Base-by-base conservation (phyloP, 169 alveolate species). In the Cryptosporidium sp. region DNA sequence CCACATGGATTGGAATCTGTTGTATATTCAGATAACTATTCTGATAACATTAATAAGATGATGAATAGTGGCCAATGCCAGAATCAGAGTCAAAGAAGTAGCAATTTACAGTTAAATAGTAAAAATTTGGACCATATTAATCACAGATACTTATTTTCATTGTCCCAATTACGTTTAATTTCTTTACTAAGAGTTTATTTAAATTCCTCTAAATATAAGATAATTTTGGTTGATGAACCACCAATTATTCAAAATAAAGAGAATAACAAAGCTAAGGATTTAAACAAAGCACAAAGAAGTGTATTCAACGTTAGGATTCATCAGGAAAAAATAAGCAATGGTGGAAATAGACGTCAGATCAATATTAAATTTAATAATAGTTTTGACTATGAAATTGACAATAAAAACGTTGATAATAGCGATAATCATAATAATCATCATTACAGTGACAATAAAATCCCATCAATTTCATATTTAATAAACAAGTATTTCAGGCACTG, bases 401-500 rank as follows among this genome's bases (percentile, higher is more conserved):
- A 50, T 43, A 23, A 31, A n/a, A n/a, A n/a, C n/a, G n/a, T n/a
- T 26, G 6, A 73, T 31, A 51, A 31, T 37, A 35, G 35, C 0
- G 85, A 52, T 55, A 23, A 37, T 6, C 1, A n/a, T 21, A 23
- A 31, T 1, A 6, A 31, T 55, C 2, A 29, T 45, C 12, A 31
- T 29, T 8, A 10, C 10, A 39, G 31, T 6, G 9, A 52, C 16
- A 37, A 37, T 23, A 33, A 29, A 21, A n/a, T 65, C 18, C 73
- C 75, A 23, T 41, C 89, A 16, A 59, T 80, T 12, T 65, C 89
- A 9, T 80, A 80, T 67, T 52, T 80, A 41, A 65, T 80, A 21
- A 80, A 62, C 9, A 59, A 80, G 8, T 50, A 80, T 67, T 80
- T 80, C 23, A 61, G 80, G 41, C 89, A 80, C 33, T 80, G 89